phyloP scores from a whole-genome alignment of 768 basidiomycete species.

The Russula lepida region DNA sequence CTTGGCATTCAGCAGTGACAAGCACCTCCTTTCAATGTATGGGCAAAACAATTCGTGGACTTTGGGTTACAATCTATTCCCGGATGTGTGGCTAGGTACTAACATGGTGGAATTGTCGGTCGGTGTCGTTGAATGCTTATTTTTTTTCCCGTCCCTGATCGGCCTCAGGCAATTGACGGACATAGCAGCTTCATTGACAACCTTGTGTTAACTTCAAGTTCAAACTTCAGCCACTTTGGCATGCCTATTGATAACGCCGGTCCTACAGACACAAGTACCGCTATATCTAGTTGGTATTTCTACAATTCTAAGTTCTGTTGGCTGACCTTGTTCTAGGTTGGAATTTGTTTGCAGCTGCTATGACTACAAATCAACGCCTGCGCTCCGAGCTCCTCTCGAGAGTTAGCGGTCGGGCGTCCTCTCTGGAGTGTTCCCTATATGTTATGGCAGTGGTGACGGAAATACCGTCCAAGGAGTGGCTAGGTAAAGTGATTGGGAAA shows the following conservation, averaged over 20 bases:
- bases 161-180: slow-evolving; percentile 2
- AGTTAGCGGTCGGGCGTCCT: slow-evolving; percentile 7
- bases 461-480: neutral
- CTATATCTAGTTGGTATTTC: neutral
- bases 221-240: slow-evolving; percentile 1
- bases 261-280: neutral
- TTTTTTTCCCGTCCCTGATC: neutral
- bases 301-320: neutral
- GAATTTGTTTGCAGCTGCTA: slow-evolving; percentile 13
- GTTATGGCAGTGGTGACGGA: slow-evolving; percentile 2
- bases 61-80: slow-evolving; percentile 54
- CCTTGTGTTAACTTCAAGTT: neutral
- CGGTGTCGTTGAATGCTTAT: neutral
- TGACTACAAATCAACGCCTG: neutral
- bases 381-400: slow-evolving; percentile 4
- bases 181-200: slow-evolving; percentile 7
- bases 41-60: slow-evolving; percentile 39
- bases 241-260: slow-evolving; percentile 5
- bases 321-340: slow-evolving; percentile 3
- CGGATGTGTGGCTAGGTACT: slow-evolving; percentile 47
- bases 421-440: slow-evolving; percentile 8
- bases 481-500: slow-evolving; percentile 4
- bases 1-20: slow-evolving; percentile 3
- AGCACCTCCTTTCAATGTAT: slow-evolving; percentile 1
- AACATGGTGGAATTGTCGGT: slow-evolving; percentile 36